Base-by-base conservation (phyloP, 2,329 filamentous ascomycete genomes). In the Sporothrix inflata region DNA sequence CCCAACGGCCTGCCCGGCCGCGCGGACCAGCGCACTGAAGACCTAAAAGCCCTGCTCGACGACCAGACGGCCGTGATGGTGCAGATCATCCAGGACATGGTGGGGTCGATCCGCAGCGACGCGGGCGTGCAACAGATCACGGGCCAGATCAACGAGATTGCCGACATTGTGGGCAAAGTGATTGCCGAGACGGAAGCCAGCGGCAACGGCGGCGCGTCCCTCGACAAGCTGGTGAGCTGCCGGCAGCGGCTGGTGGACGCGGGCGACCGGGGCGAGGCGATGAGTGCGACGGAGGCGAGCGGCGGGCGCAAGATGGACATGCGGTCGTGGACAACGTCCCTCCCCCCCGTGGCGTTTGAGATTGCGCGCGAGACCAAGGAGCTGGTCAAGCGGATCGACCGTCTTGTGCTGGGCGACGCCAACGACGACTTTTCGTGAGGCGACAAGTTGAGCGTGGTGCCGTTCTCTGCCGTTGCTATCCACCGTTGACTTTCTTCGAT, bases 261-360 rank as follows among this genome's bases (percentile, higher is more conserved):
- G 72, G 86, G 87, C 72, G 83, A 88, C 47, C 88, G 87, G 47
- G 91, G 90, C 34, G 84, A 87, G 75, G 85, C 88, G 9, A 86
- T 91, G 34, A 87, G 85, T 8, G 85, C 81, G 47, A 81, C 85
- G 3, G 74, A 73, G 42, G 86, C 85, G 65, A 82, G 84, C 19
- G 84, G 84, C 53, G 83, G 87, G 63, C 84, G 85, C 55, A 84
- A 86, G 70, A 82, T 85, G 73, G 85, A 88, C 75, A 90, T 88
- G 88, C 85, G 85, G 74, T 84, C 85, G 78, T 91, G 91, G 84
- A 91, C 87, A 71, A 90, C 91, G 79, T 90, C 88, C 38, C 83
- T 97, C 68, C 93, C 93, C 12, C 93, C 93, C 1, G 90, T 96
- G 76, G 93, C 93, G n/a, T 97, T 97, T 81, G 92, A 94, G 81